Conservation (phyloP, 805 yeast species). For the Jamesozyma piceae region DNA sequence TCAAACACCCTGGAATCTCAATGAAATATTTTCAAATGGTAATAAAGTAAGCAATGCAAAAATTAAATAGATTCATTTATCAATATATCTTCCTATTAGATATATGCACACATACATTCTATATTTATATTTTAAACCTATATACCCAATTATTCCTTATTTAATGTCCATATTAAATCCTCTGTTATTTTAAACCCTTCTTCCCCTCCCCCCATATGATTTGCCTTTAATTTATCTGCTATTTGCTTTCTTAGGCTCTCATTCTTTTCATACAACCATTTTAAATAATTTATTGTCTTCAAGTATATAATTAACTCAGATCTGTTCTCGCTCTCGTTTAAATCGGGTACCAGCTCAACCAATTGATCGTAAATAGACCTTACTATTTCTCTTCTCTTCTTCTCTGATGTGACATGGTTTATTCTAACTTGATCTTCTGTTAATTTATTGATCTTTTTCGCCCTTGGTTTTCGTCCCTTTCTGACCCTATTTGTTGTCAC, state of each 20-base stretch:
- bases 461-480: conserved; percentile 8
- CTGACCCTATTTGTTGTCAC: conserved; percentile 1
- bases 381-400: conserved; percentile 77
- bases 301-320: conserved; percentile 70
- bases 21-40: too few species aligned
- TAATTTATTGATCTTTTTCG: conserved; percentile 11
- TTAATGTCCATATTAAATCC: background rate
- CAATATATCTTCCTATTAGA: too few species aligned
- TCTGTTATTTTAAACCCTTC: background rate
- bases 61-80: too few species aligned
- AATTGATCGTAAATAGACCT: conserved; percentile 72
- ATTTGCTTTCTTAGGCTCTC: conserved; percentile 36
- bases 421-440: conserved; percentile 38
- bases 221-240: background rate
- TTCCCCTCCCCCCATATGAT: background rate
- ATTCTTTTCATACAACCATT: conserved; percentile 43
- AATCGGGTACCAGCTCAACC: conserved; percentile 65
- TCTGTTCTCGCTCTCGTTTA: conserved; percentile 60
- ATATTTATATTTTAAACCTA: too few species aligned
- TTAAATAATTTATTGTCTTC: conserved; percentile 51
- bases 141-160: background rate
- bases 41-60: too few species aligned
- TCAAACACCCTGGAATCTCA: too few species aligned
- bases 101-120: too few species aligned
- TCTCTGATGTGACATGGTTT: conserved; percentile 78